These are phyloP conservation scores for Ogataea polymorpha DNA, from an alignment of 805 yeast species.

Conservation along the genomic window DNA sequence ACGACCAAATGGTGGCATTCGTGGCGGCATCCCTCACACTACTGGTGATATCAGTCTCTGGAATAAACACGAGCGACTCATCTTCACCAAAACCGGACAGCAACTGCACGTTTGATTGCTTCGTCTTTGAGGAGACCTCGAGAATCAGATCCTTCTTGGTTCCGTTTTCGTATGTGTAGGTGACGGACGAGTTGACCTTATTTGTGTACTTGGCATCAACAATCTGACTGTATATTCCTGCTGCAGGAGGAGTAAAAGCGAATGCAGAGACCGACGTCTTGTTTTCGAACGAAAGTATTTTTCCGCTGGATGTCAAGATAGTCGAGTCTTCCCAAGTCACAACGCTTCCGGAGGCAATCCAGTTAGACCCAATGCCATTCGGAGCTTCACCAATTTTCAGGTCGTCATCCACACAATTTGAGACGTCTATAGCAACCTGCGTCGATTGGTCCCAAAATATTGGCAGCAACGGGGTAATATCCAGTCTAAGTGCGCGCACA, in stretches of 20 bases:
- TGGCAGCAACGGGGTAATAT: constrained; percentile 68
- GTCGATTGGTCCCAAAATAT: constrained; percentile 51
- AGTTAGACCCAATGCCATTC: constrained; percentile 46
- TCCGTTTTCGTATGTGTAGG: constrained; percentile 39
- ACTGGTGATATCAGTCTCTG: constrained; percentile 26
- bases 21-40: constrained; percentile 24
- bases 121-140: constrained; percentile 30
- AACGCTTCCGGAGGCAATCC: constrained; percentile 59
- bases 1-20: constrained; percentile 17
- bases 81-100: constrained; percentile 39
- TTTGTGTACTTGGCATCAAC: constrained; percentile 36
- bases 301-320: constrained; percentile 40
- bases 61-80: constrained; percentile 32
- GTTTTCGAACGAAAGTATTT: constrained; percentile 30
- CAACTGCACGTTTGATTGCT: constrained; percentile 37
- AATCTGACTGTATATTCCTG: constrained; percentile 38
- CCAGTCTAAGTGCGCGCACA: constrained; percentile 65
- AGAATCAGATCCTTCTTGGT: constrained; percentile 31
- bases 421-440: constrained; percentile 45
- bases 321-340: constrained; percentile 49
- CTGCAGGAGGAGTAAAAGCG: constrained; percentile 38
- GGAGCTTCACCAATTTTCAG: constrained; percentile 23
- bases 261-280: constrained; percentile 30
- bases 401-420: constrained; percentile 48
- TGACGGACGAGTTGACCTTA: constrained; percentile 34